Evolutionary conservation across 768 basidiomycete species (phyloP).

Genomic region (Amanita phalloides): DNA sequence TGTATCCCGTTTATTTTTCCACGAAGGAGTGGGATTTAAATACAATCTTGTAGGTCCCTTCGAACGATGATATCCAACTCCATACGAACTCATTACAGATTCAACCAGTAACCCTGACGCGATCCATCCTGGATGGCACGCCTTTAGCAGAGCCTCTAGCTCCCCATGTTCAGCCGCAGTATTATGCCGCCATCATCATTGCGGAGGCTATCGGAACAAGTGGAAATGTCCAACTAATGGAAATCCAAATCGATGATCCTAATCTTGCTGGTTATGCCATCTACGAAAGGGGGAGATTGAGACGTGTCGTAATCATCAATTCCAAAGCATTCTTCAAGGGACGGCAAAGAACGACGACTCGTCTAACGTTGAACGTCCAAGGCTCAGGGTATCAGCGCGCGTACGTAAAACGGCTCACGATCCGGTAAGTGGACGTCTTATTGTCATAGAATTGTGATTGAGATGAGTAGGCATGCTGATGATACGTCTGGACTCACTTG

Average conservation of each 20-base stretch:
- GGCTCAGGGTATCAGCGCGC: constrained; percentile 16
- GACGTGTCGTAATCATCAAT: constrained; percentile 49
- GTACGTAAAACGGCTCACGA: constrained; percentile 37
- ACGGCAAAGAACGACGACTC: constrained; percentile 25
- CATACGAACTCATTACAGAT: constrained; percentile 28
- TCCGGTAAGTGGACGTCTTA: constrained; percentile 25
- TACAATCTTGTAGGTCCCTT: constrained; percentile 42
- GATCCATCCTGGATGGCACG: constrained; percentile 46
- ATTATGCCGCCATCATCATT: constrained; percentile 54
- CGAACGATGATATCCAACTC: background rate
- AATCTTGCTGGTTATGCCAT: constrained; percentile 52
- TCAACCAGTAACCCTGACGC: constrained; percentile 48
- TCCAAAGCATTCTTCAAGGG: constrained; percentile 36
- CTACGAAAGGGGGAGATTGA: constrained; percentile 34
- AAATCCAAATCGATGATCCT: constrained; percentile 36
- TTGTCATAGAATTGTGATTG: background rate
- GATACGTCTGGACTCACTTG: constrained; percentile 40
- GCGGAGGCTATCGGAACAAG: constrained; percentile 44
- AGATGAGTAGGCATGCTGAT: constrained; percentile 29
- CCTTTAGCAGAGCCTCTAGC: constrained; percentile 34
- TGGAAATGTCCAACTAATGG: constrained; percentile 29
- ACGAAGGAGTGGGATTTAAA: constrained; percentile 62
- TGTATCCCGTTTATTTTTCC: constrained; percentile 47
- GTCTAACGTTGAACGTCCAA: constrained; percentile 26
- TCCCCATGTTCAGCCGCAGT: constrained; percentile 55